Conservation (phyloP, 73 alveolate genomes). For the Tetrahymena elliotti region DNA sequence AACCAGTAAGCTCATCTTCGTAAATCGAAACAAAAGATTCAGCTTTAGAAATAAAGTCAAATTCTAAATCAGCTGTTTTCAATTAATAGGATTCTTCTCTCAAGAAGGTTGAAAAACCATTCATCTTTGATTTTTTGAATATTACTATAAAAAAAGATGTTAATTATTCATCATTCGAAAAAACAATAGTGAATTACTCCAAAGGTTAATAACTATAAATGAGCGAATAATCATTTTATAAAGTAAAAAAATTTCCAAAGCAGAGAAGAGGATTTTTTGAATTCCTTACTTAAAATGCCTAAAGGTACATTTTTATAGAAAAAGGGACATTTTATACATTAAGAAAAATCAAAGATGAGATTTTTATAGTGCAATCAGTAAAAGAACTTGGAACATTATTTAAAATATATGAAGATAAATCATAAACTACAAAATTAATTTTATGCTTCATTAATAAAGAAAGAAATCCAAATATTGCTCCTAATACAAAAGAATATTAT, state of each 20-base stretch:
- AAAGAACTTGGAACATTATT: neutral
- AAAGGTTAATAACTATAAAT: neutral
- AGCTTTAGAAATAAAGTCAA: neutral
- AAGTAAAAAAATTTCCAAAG: neutral
- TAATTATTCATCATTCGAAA: neutral
- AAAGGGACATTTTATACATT: neutral
- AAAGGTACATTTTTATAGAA: neutral
- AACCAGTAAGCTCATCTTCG: neutral
- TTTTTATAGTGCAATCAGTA: neutral
- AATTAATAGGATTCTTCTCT: neutral
- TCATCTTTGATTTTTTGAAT: neutral
- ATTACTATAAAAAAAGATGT: neutral
- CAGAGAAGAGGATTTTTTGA: neutral
- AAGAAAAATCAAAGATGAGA: neutral
- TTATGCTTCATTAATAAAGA: neutral
- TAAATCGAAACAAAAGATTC: neutral
- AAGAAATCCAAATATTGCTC: neutral
- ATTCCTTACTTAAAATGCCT: neutral
- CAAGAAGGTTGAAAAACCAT: neutral
- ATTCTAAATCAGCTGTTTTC: neutral
- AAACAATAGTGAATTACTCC: neutral
- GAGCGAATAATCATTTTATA: neutral
- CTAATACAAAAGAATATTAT: neutral
- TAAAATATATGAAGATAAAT: neutral
- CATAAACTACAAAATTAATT: neutral